phyloP scores from a whole-genome alignment of 306 rosid species.

The Arachis stenosperma region DNA sequence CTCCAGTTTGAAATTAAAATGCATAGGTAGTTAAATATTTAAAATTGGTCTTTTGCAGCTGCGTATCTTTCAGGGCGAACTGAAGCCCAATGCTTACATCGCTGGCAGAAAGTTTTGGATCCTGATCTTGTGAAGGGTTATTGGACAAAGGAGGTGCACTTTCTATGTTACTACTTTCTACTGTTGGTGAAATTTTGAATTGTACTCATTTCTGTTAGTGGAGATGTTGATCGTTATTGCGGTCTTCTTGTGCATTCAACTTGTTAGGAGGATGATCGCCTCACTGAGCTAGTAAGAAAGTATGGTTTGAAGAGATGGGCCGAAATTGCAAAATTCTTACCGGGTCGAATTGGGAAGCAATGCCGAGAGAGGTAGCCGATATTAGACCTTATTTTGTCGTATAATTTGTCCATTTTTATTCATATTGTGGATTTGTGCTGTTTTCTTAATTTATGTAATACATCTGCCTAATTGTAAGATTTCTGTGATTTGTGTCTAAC shows the following conservation, averaged over 20 bases:
- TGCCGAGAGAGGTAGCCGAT: conserved; percentile 66
- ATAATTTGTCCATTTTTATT: neutral
- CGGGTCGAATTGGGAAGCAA: conserved; percentile 74
- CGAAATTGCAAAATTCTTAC: conserved; percentile 49
- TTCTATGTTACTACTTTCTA: neutral
- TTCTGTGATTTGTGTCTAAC: too few species aligned
- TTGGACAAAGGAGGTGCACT: conserved; percentile 65
- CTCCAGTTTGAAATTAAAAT: neutral
- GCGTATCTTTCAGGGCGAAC: conserved; percentile 50
- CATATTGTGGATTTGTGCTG: neutral
- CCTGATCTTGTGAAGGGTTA: conserved; percentile 63
- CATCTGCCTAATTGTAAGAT: neutral
- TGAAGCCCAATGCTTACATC: conserved; percentile 62
- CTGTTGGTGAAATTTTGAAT: conserved; percentile 2
- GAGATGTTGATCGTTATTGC: conserved; percentile 13
- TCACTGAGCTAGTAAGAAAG: conserved; percentile 50
- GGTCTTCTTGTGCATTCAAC: conserved; percentile 7
- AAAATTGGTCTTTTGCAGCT: conserved; percentile 41
- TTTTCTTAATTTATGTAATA: conserved; percentile 9
- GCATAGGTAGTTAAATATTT: too few species aligned
- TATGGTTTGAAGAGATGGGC: conserved; percentile 65
- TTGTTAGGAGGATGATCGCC: conserved; percentile 61
- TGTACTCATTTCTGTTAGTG: neutral
- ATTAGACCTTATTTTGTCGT: neutral
- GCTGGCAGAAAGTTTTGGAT: conserved; percentile 64